Evolutionary conservation across 768 basidiomycete species (phyloP).

Genomic region (Coprinopsis sp.): DNA sequence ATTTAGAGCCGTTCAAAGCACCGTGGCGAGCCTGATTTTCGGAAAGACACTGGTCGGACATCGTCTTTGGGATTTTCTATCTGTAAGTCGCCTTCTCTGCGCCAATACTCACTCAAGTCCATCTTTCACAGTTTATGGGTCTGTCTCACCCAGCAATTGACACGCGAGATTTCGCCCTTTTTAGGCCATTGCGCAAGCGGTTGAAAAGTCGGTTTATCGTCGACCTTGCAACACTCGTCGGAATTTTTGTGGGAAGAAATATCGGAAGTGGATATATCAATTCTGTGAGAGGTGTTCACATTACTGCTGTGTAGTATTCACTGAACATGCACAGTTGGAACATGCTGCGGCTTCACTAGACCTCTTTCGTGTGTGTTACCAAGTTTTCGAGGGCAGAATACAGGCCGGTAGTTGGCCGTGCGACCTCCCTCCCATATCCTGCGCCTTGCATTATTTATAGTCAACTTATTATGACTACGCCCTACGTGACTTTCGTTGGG

Average conservation of each 20-base stretch:
- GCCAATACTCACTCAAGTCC: not conserved
- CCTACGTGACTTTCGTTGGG: too few species aligned
- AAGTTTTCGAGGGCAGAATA: slow-evolving; percentile 43
- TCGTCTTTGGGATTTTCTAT: slow-evolving; percentile 48
- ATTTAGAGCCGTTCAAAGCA: slow-evolving; percentile 45
- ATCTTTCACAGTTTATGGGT: slow-evolving; percentile 39
- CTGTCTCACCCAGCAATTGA: slow-evolving; percentile 46
- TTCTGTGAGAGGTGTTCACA: slow-evolving; percentile 35
- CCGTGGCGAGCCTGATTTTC: slow-evolving; percentile 37
- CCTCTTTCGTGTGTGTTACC: slow-evolving; percentile 47
- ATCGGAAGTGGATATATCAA: slow-evolving; percentile 40
- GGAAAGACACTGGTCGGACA: slow-evolving; percentile 55
- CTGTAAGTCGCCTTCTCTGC: slow-evolving; percentile 28
- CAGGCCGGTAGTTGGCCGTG: slow-evolving; percentile 48
- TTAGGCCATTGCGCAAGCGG: slow-evolving; percentile 43
- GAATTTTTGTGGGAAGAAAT: slow-evolving; percentile 40
- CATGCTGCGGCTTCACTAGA: slow-evolving; percentile 46
- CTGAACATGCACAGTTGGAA: slow-evolving; percentile 42
- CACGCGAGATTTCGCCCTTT: slow-evolving; percentile 53
- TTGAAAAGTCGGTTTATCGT: slow-evolving; percentile 33
- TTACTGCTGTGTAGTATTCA: slow-evolving; percentile 10
- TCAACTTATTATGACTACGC: too few species aligned
- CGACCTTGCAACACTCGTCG: slow-evolving; percentile 37
- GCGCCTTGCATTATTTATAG: slow-evolving; percentile 2
- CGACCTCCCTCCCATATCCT: slow-evolving; percentile 32